Percentiles rank a stretch among this genome's conserved stretches.
phyloP scores from a whole-genome alignment of 2,329 filamentous ascomycete species.

The Sporothrix sp. region DNA sequence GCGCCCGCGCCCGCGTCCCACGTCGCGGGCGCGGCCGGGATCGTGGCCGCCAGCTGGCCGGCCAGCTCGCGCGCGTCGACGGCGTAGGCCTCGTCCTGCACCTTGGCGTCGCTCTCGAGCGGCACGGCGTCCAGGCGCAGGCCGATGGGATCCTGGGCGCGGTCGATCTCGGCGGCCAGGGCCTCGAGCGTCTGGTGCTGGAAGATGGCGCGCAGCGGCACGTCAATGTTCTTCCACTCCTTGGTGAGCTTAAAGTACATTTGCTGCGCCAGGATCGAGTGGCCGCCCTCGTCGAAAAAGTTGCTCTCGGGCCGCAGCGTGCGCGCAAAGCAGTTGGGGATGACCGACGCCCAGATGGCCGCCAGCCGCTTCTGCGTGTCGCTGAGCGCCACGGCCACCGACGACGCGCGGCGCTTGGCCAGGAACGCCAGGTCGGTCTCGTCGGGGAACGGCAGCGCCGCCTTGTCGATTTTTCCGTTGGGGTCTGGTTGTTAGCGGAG shows the following conservation, averaged over 20 bases:
- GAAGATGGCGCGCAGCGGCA: slow-evolving; percentile 64
- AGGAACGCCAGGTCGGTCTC: slow-evolving; percentile 36
- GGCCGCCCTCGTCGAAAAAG: slow-evolving; percentile 75
- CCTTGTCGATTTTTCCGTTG: slow-evolving; percentile 78
- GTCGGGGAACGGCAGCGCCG: slow-evolving; percentile 71
- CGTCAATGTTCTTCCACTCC: slow-evolving; percentile 32
- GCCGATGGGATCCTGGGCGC: slow-evolving; percentile 16
- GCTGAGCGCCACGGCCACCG: slow-evolving; percentile 19
- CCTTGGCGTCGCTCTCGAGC: slow-evolving; percentile 1
- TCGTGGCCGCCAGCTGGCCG: slow-evolving; percentile 19
- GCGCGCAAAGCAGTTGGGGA: slow-evolving; percentile 44
- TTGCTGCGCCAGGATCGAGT: slow-evolving; percentile 72
- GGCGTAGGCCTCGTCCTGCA: slow-evolving; percentile 17
- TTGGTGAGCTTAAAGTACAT: slow-evolving; percentile 59
- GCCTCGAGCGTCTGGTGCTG: slow-evolving; percentile 44
- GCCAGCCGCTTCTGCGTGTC: slow-evolving; percentile 60
- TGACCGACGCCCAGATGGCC: slow-evolving; percentile 61
- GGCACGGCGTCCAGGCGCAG: slow-evolving; percentile 14
- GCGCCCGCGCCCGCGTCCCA: slow-evolving; percentile 12
- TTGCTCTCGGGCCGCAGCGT: slow-evolving; percentile 50
- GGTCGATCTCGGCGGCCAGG: slow-evolving; percentile 39
- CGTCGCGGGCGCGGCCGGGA: slow-evolving; percentile 20
- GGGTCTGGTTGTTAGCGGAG: slow-evolving; percentile 34
- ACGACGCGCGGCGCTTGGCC: slow-evolving; percentile 21
- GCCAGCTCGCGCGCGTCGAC: slow-evolving; percentile 11